Evolutionary conservation across 2,329 filamentous ascomycete species (phyloP), one percentile per base, ranked within the genome.

Genomic region (Hansfordia pulvinata): DNA sequence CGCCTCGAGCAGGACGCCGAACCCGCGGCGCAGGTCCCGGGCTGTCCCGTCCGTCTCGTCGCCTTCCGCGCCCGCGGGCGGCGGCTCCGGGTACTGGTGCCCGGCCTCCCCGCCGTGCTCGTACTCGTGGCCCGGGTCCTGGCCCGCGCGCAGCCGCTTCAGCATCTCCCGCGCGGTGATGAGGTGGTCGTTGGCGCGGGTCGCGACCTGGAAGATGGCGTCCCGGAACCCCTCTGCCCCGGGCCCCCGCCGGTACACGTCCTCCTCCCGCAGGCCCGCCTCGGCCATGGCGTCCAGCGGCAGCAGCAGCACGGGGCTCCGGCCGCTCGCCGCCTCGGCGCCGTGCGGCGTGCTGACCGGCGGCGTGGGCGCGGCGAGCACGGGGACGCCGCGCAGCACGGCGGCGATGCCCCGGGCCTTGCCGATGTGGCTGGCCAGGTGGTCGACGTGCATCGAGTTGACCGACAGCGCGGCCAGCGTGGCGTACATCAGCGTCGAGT

Each of bases 161-260:
- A 96, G 53, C 85, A 98, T 93, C 49, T 93, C 83, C 32, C 85
- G 65, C 2, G 81, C 88, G 0, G 88, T 96, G 39, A 94, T 93
- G 18, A 98, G 61, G 52, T 98, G 90, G 48, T 98, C 90, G 44
- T 92, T 92, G 6, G 90, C 90, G 19, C 88, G 71, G 0, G 90
- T 98, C 1, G 90, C 90, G 10, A 98, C 83, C 4, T 73, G 68
- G 52, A 96, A 98, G 1, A 96, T 73, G 4, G 86, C 88, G 50
- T 98, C 88, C 33, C 80, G 75, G 11, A 96, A 62, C 0, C 86
- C 86, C 1, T 72, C 62, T 0, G 88, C 88, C n/a, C 70, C 57
- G 0, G 79, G 74, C 0, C 86, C 88, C 21, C 75, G 64, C 7
- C 88, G 69, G 32, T 93, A 81, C 0, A 98, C 77, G 22, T 93